A percentile compares a stretch with the other conserved stretches of the same genome.
Conservation (phyloP, 2,329 filamentous ascomycete species). For the Hypoxylon sp. region DNA sequence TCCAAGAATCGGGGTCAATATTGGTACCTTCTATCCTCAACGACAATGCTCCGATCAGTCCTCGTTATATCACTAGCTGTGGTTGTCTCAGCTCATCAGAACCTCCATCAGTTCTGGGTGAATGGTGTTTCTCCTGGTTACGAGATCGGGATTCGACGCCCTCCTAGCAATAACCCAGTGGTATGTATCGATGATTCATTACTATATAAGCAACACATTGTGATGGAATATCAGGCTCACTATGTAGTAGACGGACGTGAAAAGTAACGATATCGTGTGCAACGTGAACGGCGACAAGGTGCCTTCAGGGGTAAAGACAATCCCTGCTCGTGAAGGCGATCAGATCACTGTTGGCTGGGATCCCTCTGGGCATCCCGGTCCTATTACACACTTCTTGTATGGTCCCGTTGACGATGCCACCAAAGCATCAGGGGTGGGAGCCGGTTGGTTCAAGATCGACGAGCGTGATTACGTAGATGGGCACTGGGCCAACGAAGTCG, state of each 20-base stretch:
- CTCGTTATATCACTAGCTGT: constrained; percentile 48
- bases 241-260: constrained; percentile 46
- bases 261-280: constrained; percentile 50
- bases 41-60: constrained; percentile 50
- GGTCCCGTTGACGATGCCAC: constrained; percentile 72
- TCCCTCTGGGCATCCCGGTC: constrained; percentile 56
- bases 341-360: constrained; percentile 59
- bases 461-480: constrained; percentile 48
- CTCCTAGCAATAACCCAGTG: constrained; percentile 51
- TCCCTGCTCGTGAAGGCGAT: constrained; percentile 54
- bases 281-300: constrained; percentile 49
- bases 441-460: constrained; percentile 52
- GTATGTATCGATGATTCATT: constrained; percentile 28
- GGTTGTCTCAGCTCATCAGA: constrained; percentile 57
- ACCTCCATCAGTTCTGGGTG: constrained; percentile 60
- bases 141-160: constrained; percentile 52
- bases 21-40: neutral
- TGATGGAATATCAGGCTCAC: neutral
- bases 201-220: neutral
- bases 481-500: constrained; percentile 51
- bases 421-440: constrained; percentile 69
- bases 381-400: constrained; percentile 55
- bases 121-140: constrained; percentile 56
- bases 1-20: neutral
- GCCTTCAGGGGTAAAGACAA: constrained; percentile 52